Percentiles rank a stretch among this genome's conserved stretches.
These are phyloP conservation scores for Telfairia occidentalis DNA, from an alignment of 331 rosid genomes.

Conservation along the genomic window DNA sequence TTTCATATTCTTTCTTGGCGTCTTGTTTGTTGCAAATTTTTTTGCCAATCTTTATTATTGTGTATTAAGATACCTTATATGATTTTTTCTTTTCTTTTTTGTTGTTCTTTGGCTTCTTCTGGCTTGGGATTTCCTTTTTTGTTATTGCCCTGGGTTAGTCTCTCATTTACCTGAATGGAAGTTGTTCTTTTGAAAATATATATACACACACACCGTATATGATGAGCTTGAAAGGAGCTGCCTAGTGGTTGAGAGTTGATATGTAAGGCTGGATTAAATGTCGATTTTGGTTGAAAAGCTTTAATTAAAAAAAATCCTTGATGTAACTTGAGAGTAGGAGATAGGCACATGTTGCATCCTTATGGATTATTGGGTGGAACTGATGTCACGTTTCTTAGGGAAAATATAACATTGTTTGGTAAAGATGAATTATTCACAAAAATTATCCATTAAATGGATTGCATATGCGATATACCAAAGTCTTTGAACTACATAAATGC, in stretches of 20 bases:
- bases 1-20: too few relatives aligned
- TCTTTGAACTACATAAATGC: not conserved
- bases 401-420: not conserved
- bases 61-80: too few relatives aligned
- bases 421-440: not conserved
- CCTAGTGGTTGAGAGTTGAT: not conserved
- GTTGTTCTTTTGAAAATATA: too few relatives aligned
- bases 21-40: not conserved
- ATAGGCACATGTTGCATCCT: not conserved
- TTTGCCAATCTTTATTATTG: too few relatives aligned
- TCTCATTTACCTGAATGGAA: too few relatives aligned
- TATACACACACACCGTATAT: not conserved
- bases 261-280: not conserved
- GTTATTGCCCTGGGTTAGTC: too few relatives aligned
- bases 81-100: too few relatives aligned
- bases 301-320: not conserved
- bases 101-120: too few relatives aligned
- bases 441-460: not conserved
- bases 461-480: not conserved
- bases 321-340: not conserved
- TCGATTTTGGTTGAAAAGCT: not conserved
- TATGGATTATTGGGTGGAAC: too few relatives aligned
- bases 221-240: not conserved
- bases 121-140: too few relatives aligned
- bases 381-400: not conserved